Conservation (phyloP, 129 eudicot genomes). For the Dittrichia graveolens region DNA sequence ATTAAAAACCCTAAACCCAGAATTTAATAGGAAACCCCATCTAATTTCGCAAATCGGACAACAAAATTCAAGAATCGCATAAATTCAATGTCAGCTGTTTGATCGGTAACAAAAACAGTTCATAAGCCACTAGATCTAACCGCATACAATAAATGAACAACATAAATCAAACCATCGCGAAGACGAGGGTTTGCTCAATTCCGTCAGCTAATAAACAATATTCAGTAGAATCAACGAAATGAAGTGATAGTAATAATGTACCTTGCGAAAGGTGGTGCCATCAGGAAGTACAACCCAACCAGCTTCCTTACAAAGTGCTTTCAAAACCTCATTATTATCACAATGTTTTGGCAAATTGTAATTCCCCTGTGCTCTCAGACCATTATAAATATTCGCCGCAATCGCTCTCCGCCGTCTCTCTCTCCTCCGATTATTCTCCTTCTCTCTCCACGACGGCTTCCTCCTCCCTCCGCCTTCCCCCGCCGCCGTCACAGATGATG, state of each 20-base stretch:
- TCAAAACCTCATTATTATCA: constrained; percentile 91
- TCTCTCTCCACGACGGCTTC: constrained; percentile 99
- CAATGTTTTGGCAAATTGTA: constrained; percentile 89
- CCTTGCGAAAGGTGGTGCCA: constrained; percentile 99
- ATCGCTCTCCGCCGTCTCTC: constrained; percentile 92
- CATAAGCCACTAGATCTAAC: constrained; percentile 37
- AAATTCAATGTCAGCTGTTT: constrained; percentile 6
- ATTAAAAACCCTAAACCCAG: constrained; percentile 20
- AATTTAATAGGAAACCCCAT: neutral
- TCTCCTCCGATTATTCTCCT: constrained; percentile 92
- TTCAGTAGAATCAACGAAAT: neutral
- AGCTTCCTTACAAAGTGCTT: constrained; percentile 94
- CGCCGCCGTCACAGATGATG: constrained; percentile 41
- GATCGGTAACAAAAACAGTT: constrained; percentile 15
- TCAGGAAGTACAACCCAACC: constrained; percentile 97
- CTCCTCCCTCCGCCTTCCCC: constrained; percentile 67
- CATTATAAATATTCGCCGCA: constrained; percentile 86
- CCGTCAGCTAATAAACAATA: neutral
- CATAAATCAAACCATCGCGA: neutral
- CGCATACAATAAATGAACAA: neutral
- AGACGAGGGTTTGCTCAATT: neutral
- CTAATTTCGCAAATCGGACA: constrained; percentile 12
- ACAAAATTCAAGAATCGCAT: neutral
- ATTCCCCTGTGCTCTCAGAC: constrained; percentile 86
- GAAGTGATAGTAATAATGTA: neutral